phyloP scores from a whole-genome alignment of 108 stramenopile species.

The Fistulifera pelliculosa region DNA sequence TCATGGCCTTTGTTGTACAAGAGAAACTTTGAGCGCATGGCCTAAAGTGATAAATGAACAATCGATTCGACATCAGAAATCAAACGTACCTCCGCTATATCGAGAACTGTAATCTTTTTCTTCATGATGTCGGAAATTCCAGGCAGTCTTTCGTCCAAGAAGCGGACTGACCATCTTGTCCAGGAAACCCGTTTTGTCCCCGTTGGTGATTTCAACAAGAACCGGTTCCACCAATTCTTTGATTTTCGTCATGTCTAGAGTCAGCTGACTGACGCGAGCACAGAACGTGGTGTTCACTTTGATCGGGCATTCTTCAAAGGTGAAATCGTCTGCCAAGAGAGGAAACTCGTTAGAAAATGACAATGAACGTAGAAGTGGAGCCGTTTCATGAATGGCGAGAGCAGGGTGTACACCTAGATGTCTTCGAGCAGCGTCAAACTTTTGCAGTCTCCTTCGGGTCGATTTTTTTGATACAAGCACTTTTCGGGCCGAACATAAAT shows the following conservation, averaged over 20 bases:
- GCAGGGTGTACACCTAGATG: not conserved
- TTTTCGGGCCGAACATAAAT: not conserved
- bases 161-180: constrained; percentile 12
- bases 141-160: constrained; percentile 6
- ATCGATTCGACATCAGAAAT: too few relatives aligned
- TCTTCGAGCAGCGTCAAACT: not conserved
- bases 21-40: too few relatives aligned
- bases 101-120: constrained; percentile 13
- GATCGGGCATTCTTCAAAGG: constrained; percentile 5
- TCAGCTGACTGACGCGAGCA: not conserved
- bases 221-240: not conserved
- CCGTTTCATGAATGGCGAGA: not conserved
- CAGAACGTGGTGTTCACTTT: not conserved
- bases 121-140: constrained; percentile 19
- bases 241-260: not conserved
- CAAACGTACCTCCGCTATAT: constrained; percentile 18
- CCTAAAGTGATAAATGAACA: too few relatives aligned
- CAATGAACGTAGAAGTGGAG: not conserved
- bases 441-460: not conserved
- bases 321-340: constrained; percentile 9
- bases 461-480: too few relatives aligned
- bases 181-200: constrained; percentile 9
- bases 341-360: not conserved
- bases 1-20: too few relatives aligned
- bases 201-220: constrained; percentile 6